phyloP scores from a whole-genome alignment of 441 rosid genomes.

The Eutrema salsugineum region DNA sequence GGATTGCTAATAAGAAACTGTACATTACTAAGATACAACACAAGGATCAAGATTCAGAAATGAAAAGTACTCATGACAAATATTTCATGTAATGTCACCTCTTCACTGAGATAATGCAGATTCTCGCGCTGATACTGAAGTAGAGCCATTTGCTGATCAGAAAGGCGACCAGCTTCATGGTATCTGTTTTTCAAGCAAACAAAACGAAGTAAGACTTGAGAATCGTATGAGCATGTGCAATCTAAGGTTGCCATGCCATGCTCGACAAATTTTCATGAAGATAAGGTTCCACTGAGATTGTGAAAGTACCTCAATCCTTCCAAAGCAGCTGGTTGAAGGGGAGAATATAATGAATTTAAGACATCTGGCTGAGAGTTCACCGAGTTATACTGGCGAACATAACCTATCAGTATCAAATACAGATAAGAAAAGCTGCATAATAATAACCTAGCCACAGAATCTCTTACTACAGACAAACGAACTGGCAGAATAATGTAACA shows the following conservation, averaged over 20 bases:
- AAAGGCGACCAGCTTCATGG: conserved; percentile 94
- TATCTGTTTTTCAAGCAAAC: conserved; percentile 49
- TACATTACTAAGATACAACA: background rate
- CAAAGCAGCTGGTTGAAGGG: conserved; percentile 50
- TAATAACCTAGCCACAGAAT: background rate
- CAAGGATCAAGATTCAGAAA: conserved; percentile 8
- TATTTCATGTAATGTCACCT: conserved; percentile 39
- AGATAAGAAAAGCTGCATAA: conserved; percentile 11
- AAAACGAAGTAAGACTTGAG: background rate
- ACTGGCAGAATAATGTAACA: conserved; percentile 2
- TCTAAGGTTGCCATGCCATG: background rate
- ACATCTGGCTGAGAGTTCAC: conserved; percentile 95
- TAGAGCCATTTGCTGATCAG: conserved; percentile 98
- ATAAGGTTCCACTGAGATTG: background rate
- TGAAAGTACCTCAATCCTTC: conserved; percentile 33
- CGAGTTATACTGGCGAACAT: conserved; percentile 83
- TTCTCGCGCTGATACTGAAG: conserved; percentile 97
- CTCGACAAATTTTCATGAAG: background rate
- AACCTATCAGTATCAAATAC: conserved; percentile 53
- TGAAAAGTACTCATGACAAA: background rate
- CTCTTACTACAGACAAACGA: background rate
- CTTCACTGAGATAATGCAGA: conserved; percentile 93
- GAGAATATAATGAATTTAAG: conserved; percentile 89
- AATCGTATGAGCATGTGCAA: background rate
- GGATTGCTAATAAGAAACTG: background rate